Percentiles rank a stretch among this genome's conserved stretches.
Conservation (phyloP, 495 filamentous ascomycete species). For the Hypoxylon lienhwacheense region DNA sequence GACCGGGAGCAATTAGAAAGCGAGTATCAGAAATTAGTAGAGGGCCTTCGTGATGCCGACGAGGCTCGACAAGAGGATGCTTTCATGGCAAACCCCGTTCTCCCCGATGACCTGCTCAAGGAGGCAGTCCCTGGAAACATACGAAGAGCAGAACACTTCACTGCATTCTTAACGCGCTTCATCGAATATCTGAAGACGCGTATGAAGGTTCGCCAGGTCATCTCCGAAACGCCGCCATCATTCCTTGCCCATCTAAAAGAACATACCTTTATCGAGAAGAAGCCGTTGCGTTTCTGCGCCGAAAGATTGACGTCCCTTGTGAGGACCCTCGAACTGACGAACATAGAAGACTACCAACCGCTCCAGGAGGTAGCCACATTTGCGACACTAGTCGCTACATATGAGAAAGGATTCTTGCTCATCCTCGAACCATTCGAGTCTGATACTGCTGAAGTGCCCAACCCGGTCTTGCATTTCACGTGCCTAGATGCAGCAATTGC, state of each 20-base stretch:
- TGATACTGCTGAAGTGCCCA: constrained; percentile 91
- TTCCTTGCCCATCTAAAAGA: constrained; percentile 94
- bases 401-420: constrained; percentile 94
- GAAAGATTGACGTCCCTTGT: constrained; percentile 95
- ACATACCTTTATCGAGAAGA: constrained; percentile 95
- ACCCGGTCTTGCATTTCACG: constrained; percentile 92
- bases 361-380: constrained; percentile 98
- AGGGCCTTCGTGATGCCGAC: constrained; percentile 84
- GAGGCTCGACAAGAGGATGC: constrained; percentile 88
- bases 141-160: constrained; percentile 92
- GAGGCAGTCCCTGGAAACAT: constrained; percentile 98
- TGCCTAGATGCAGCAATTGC: constrained; percentile 98
- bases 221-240: constrained; percentile 92
- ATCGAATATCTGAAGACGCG: constrained; percentile 98
- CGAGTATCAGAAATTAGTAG: constrained; percentile 94
- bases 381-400: constrained; percentile 95
- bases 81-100: constrained; percentile 93
- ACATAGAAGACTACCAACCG: constrained; percentile 96
- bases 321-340: constrained; percentile 91
- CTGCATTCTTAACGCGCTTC: constrained; percentile 91
- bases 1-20: constrained; percentile 91
- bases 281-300: constrained; percentile 92
- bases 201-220: constrained; percentile 97
- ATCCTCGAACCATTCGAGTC: constrained; percentile 97
- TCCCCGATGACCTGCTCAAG: constrained; percentile 80